Conservation (phyloP, 208 protist species). For the Hexamita inflata region DNA sequence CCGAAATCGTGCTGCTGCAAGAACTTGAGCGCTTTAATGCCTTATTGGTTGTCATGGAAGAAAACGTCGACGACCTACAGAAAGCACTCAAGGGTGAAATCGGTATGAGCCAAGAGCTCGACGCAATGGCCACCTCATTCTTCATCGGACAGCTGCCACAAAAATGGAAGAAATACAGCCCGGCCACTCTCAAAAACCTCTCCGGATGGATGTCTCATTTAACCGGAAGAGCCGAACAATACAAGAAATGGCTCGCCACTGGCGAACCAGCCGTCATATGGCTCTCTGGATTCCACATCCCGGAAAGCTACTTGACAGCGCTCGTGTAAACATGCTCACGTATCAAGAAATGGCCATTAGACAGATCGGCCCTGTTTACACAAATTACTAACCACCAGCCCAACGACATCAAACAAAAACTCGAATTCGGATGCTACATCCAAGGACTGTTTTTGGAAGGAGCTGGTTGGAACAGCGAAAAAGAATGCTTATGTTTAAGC, state of each 20-base stretch:
- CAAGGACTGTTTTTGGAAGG: slow-evolving; percentile 84
- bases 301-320: slow-evolving; percentile 86
- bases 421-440: slow-evolving; percentile 80
- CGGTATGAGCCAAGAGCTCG: slow-evolving; percentile 83
- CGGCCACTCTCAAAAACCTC: slow-evolving; percentile 78
- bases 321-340: slow-evolving; percentile 89
- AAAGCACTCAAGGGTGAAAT: slow-evolving; percentile 80
- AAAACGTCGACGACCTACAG: slow-evolving; percentile 74
- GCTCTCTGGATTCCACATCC: slow-evolving; percentile 91
- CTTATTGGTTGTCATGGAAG: slow-evolving; percentile 66
- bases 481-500: slow-evolving; percentile 61
- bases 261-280: slow-evolving; percentile 91
- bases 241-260: slow-evolving; percentile 69
- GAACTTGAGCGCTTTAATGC: slow-evolving; percentile 91
- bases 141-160: slow-evolving; percentile 75
- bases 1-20: slow-evolving; percentile 87
- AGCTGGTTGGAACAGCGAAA: slow-evolving; percentile 74
- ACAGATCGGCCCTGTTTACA: slow-evolving; percentile 67
- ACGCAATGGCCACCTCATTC: slow-evolving; percentile 69
- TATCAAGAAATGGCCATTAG: slow-evolving; percentile 84
- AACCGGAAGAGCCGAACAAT: slow-evolving; percentile 69
- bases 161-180: slow-evolving; percentile 70
- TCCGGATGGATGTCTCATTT: slow-evolving; percentile 83
- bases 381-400: slow-evolving; percentile 44
- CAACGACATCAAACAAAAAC: slow-evolving; percentile 59